Conservation (phyloP, 2,329 filamentous ascomycete species). For the Trichoderma citrinoviride region DNA sequence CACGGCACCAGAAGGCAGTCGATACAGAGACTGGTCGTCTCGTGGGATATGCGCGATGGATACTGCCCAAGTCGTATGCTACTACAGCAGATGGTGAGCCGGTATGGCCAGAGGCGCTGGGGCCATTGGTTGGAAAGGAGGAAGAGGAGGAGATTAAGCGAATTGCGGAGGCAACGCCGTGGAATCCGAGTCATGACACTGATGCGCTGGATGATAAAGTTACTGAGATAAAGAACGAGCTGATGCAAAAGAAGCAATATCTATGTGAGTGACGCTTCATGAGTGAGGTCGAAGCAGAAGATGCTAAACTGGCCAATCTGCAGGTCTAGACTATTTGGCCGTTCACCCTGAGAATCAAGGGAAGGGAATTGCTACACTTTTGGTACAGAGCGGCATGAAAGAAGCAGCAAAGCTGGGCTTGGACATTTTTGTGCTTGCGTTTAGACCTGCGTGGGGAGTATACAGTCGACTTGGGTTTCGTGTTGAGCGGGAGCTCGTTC, state of each 20-base stretch:
- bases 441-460: constrained; percentile 25
- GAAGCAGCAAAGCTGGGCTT: constrained; percentile 29
- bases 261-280: not conserved
- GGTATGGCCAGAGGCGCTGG: constrained; percentile 21
- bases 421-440: constrained; percentile 29
- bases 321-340: constrained; percentile 32
- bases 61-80: constrained; percentile 23
- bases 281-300: not conserved
- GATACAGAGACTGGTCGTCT: constrained; percentile 27
- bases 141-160: constrained; percentile 16
- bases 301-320: not conserved
- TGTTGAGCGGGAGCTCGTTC: constrained; percentile 26
- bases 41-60: constrained; percentile 29
- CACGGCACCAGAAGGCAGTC: constrained; percentile 27
- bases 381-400: constrained; percentile 29
- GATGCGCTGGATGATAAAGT: constrained; percentile 10
- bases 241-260: not conserved
- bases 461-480: constrained; percentile 30
- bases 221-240: not conserved
- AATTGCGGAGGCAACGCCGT: constrained; percentile 20
- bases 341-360: constrained; percentile 32
- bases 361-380: constrained; percentile 29
- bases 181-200: constrained; percentile 17
- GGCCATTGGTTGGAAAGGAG: not conserved
- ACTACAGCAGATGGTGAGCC: constrained; percentile 1